Conservation (phyloP, 306 rosid genomes). For the Vigna unguiculata region DNA sequence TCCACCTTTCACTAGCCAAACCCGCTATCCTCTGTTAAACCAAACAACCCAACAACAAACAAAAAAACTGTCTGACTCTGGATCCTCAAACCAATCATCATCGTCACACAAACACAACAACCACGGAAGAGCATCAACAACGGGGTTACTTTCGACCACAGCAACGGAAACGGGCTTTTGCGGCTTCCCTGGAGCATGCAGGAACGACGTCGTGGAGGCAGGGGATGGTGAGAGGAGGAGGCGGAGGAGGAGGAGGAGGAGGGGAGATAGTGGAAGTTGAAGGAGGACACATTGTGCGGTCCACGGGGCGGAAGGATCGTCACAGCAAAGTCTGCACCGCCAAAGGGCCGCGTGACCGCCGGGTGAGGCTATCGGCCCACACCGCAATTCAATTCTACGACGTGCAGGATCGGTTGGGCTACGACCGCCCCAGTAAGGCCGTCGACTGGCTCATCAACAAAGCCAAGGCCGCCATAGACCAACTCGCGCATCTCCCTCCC, state of each 20-base stretch:
- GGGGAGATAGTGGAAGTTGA: constrained; percentile 86
- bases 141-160: not conserved
- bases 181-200: constrained; percentile 60
- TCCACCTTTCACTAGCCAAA: not conserved
- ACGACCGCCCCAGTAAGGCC: constrained; percentile 93
- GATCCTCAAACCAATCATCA: constrained; percentile 69
- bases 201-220: constrained; percentile 50
- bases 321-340: constrained; percentile 97
- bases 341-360: constrained; percentile 87
- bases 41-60: not conserved
- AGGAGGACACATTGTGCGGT: constrained; percentile 87
- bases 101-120: not conserved
- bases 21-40: not conserved
- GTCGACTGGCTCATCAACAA: constrained; percentile 94
- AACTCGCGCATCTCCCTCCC: constrained; percentile 78
- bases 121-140: not conserved
- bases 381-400: constrained; percentile 97
- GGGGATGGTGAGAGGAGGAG: constrained; percentile 47
- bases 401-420: constrained; percentile 90
- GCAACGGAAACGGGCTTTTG: constrained; percentile 40
- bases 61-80: constrained; percentile 59
- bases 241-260: not conserved
- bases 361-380: constrained; percentile 85
- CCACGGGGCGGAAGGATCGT: constrained; percentile 87
- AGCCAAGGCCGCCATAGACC: constrained; percentile 81